These are phyloP conservation scores for Aspergillus indologenus DNA, from an alignment of 495 filamentous ascomycete genomes.

Conservation along the genomic window DNA sequence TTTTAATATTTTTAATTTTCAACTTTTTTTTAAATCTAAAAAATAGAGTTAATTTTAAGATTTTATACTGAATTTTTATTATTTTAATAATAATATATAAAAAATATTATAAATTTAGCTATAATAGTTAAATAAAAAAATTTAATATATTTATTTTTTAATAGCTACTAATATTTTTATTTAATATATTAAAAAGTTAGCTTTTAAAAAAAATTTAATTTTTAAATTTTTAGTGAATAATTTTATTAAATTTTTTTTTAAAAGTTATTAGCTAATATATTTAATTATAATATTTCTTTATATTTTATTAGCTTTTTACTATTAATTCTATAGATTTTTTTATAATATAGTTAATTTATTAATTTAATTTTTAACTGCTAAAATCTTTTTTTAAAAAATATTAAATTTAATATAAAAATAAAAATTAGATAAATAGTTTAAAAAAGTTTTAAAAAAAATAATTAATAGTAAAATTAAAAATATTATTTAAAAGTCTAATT, in stretches of 20 bases:
- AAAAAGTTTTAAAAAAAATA: neutral
- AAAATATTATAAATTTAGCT: neutral
- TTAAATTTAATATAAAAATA: neutral
- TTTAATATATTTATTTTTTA: neutral
- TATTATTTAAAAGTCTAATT: neutral
- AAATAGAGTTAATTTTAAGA: no score
- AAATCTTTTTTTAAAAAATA: neutral
- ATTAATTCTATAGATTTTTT: no score
- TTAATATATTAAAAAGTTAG: no score
- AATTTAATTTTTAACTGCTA: no score
- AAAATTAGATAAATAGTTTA: neutral
- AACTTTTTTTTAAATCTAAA: neutral
- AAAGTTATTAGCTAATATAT: neutral
- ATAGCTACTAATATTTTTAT: neutral
- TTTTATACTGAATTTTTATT: neutral
- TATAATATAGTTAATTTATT: no score
- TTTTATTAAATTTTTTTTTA: neutral
- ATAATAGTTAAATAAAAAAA: no score
- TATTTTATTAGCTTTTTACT: neutral
- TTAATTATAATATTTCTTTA: neutral
- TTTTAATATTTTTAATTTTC: conserved; percentile 1
- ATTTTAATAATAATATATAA: conserved; percentile 10
- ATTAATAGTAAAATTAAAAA: neutral
- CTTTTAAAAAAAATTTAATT: neutral
- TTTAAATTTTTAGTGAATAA: neutral